Evolutionary conservation across 805 yeast genomes (phyloP).

Genomic region (Sugiyamaella smithiae): DNA sequence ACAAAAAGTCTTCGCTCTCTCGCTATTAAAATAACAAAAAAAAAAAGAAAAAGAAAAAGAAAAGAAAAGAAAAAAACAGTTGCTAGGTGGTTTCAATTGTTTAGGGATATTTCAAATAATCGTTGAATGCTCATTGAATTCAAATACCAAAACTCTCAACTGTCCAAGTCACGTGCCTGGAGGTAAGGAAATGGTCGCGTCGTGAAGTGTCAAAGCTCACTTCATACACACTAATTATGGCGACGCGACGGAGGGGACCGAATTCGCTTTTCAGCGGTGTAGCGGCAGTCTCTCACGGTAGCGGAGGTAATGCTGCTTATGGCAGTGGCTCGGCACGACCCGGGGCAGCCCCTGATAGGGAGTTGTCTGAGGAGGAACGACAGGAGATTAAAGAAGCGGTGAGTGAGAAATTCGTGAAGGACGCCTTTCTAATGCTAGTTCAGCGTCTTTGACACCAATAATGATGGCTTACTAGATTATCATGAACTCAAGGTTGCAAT

Average conservation of each 20-base stretch:
- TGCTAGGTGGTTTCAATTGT: no score
- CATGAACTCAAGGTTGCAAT: conserved; percentile 93
- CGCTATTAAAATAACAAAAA: no score
- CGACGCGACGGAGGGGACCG: conserved; percentile 13
- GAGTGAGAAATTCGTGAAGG: conserved; percentile 25
- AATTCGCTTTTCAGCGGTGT: conserved; percentile 8
- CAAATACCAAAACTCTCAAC: no score
- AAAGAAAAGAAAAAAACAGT: no score
- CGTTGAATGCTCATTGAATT: no score
- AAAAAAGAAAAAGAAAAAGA: no score
- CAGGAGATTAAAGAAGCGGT: conserved; percentile 88
- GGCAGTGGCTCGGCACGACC: background rate
- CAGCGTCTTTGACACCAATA: conserved; percentile 85
- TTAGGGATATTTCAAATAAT: no score
- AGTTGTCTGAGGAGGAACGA: conserved; percentile 78
- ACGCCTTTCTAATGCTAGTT: conserved; percentile 39
- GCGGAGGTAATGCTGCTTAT: background rate
- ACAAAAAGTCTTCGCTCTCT: no score
- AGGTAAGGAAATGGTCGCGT: no score
- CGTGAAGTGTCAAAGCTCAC: no score
- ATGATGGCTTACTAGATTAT: conserved; percentile 84
- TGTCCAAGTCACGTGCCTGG: no score
- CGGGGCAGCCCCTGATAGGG: conserved; percentile 32
- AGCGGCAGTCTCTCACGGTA: background rate
- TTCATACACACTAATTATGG: no score